Base-by-base conservation (phyloP, 2,329 filamentous ascomycete species). In the Pseudocercospora fuligena region DNA sequence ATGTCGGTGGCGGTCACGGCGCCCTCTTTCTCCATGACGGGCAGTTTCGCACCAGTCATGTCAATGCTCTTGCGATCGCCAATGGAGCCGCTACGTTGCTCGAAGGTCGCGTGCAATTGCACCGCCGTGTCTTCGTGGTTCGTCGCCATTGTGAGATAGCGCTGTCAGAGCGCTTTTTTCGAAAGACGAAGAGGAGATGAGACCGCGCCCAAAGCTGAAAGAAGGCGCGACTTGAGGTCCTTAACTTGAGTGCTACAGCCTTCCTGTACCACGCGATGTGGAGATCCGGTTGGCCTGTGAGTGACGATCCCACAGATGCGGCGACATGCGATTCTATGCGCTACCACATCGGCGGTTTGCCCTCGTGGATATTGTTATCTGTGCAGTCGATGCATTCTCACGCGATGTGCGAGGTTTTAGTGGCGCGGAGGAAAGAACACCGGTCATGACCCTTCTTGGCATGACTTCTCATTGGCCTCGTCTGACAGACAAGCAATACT, bases 41-140 rank as follows among this genome's bases (percentile, higher is more conserved):
- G 63, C 33, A 74, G 51, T 51, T 64, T 53, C 4, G 69, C 72
- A 11, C 71, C 71, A 21, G 71, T 66, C 63, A 72, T 69, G 58
- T 72, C 72, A 21, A 67, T 66, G 27, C 64, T 65, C 7, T 63
- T 27, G 2, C 54, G 56, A 21, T 56, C 53, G 29, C 66, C 68
- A 46, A 73, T 70, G 33, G 69, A 72, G 21, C 70, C 71, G 29
- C 60, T 66, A 29, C 70, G 67, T 64, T 74, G 68, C 43, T 68
- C 61, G 23, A 74, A 63, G 16, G 65, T 67, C n/a, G 71, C 61
- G 63, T 74, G 73, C 51, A 74, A 65, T 71, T 76, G 73, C 14
- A 72, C 74, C 16, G 71, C 73, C 11, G 63, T 65, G 60, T 74
- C 73, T 53, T 74, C 73, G 69, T 75, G 74, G 36, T 73, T 74